Evolutionary conservation across 352 stramenopile species (phyloP), one percentile per base, ranked within the genome.

Genomic region (Paralagenidium karlingii): DNA sequence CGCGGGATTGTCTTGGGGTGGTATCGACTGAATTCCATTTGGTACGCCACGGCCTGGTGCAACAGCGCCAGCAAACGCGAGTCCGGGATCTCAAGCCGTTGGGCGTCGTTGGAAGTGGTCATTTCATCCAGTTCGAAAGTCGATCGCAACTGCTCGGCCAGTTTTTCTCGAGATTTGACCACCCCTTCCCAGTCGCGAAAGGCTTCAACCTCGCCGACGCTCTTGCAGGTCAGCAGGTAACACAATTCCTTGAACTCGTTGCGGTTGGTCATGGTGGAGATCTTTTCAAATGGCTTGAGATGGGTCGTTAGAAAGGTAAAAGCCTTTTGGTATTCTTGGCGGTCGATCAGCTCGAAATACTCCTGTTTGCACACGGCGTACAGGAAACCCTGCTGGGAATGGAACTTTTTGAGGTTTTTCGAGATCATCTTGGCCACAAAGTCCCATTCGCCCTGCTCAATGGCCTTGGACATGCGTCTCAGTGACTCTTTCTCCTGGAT

Each of bases 1-100:
- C 87, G 88, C 20, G 80, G 80, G 26, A 90, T 71, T 2, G 75
- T 89, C 43, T 88, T 87, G 1, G 74, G 77, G 31, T 89, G 75
- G 34, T 89, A 90, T 27, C 73, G 66, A 64, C 71, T 86, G 40
- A 94, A 94, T 40, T 94, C 80, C 73, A 91, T 88, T 44, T 94
- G 80, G 51, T 94, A 94, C 7, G 80, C 76, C 8, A 91, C 78
- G 37, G 70, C 79, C 45, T 94, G 80, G 32, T 90, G 77, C 12
- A 91, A 51, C 29, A 94, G 54, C 27, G 83, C 61, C 32, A 94
- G 62, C 5, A 94, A 55, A 10, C 74, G 71, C 39, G 86, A 74
- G 25, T 88, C 67, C 0, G 74, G 74, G 28, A 91, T 64, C 19
- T 36, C 16, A 22, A 36, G 16, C n/a, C n/a, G n/a, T 22, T 22